Evolutionary conservation across 306 rosid genomes (phyloP).

Genomic region (Vigna radiata): DNA sequence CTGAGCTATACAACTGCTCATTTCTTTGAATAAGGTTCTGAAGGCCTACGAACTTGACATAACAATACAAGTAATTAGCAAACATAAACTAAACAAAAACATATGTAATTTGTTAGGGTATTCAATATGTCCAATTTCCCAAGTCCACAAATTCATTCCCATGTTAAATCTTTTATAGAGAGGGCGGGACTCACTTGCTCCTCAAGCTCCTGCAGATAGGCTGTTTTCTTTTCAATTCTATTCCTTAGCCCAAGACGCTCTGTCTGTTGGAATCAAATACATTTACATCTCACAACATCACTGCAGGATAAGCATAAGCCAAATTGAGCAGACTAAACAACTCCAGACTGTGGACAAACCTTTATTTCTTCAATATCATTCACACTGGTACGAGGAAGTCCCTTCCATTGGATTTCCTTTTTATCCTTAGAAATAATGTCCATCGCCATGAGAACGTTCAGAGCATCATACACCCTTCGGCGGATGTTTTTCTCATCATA

Average conservation of each 20-base stretch:
- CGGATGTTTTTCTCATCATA: slow-evolving; percentile 96
- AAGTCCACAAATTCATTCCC: slow-evolving; percentile 27
- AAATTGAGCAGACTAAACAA: neutral
- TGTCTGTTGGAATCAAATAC: slow-evolving; percentile 61
- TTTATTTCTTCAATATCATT: slow-evolving; percentile 92
- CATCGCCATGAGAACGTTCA: slow-evolving; percentile 99
- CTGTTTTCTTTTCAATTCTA: slow-evolving; percentile 89
- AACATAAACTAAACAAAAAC: slow-evolving; percentile 33
- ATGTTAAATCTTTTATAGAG: slow-evolving; percentile 30
- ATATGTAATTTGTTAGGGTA: neutral
- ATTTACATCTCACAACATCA: slow-evolving; percentile 33
- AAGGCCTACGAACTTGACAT: slow-evolving; percentile 79
- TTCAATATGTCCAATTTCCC: slow-evolving; percentile 34
- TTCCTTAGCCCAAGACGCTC: slow-evolving; percentile 78
- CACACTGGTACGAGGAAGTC: slow-evolving; percentile 90
- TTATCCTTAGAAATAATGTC: slow-evolving; percentile 98
- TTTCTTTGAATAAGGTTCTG: slow-evolving; percentile 90
- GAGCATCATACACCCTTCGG: slow-evolving; percentile 95
- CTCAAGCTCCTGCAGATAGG: slow-evolving; percentile 93
- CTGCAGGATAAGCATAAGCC: slow-evolving; percentile 28
- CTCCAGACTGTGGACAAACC: slow-evolving; percentile 55
- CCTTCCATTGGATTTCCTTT: slow-evolving; percentile 98
- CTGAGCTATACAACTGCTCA: slow-evolving; percentile 83
- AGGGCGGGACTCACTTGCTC: slow-evolving; percentile 70
- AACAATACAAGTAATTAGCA: slow-evolving; percentile 52